phyloP scores from a whole-genome alignment of 495 filamentous ascomycete species.

The Aspergillus steynii region DNA sequence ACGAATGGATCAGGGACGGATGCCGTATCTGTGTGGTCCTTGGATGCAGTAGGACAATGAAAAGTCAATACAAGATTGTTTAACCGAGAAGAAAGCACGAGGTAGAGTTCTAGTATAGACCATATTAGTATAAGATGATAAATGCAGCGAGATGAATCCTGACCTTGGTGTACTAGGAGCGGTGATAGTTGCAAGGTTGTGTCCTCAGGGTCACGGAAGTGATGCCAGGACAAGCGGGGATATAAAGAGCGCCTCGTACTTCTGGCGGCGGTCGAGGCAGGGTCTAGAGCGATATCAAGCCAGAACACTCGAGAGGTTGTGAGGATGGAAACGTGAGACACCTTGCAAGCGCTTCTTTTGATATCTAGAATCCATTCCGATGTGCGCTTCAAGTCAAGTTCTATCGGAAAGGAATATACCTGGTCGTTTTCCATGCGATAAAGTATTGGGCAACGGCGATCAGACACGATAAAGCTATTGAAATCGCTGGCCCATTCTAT shows the following conservation, averaged over 20 bases:
- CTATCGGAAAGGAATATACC: conserved; percentile 27
- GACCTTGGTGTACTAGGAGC: conserved; percentile 28
- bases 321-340: conserved; percentile 55
- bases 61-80: conserved; percentile 38
- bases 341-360: conserved; percentile 44
- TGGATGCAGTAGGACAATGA: conserved; percentile 28
- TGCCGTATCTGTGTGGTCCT: conserved; percentile 17
- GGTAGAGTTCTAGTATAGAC: conserved; percentile 17
- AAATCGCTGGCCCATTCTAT: conserved; percentile 51
- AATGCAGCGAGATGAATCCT: not conserved
- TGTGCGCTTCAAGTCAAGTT: conserved; percentile 35
- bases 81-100: conserved; percentile 48
- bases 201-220: conserved; percentile 49
- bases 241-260: conserved; percentile 18
- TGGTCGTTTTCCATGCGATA: conserved; percentile 30
- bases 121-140: not conserved
- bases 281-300: conserved; percentile 30
- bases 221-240: conserved; percentile 41
- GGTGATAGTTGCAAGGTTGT: conserved; percentile 40
- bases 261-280: conserved; percentile 3
- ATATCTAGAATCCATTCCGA: conserved; percentile 58
- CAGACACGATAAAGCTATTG: conserved; percentile 47
- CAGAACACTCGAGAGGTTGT: conserved; percentile 51
- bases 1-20: conserved; percentile 42
- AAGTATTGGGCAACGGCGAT: conserved; percentile 43